Evolutionary conservation across 2,329 filamentous ascomycete genomes (phyloP).

Genomic region (Catunica adiposa): DNA sequence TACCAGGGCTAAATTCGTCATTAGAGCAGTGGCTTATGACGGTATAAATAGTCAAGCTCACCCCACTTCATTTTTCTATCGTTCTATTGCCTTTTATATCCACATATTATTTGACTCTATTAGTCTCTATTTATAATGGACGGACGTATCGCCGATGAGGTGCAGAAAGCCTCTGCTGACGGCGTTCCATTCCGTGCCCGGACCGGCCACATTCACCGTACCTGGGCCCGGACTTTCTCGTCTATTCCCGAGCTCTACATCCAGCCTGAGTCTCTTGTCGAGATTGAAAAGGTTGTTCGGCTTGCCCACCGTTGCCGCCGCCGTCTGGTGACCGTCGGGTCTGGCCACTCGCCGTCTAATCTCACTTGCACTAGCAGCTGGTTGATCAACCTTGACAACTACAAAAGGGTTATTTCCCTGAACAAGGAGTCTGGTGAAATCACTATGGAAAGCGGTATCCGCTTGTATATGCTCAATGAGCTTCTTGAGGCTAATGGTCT

Average conservation of each 20-base stretch:
- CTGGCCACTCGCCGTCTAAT: slow-evolving; percentile 79
- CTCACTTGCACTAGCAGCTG: slow-evolving; percentile 86
- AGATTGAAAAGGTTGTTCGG: slow-evolving; percentile 69
- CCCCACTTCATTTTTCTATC: neutral
- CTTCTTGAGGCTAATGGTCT: slow-evolving; percentile 60
- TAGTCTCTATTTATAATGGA: slow-evolving; percentile 1
- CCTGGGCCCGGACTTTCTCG: slow-evolving; percentile 88
- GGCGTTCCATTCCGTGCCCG: slow-evolving; percentile 58
- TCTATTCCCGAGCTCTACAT: slow-evolving; percentile 83
- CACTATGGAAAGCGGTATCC: slow-evolving; percentile 75
- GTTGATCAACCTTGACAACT: slow-evolving; percentile 85
- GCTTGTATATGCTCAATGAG: slow-evolving; percentile 56
- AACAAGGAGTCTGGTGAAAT: slow-evolving; percentile 50
- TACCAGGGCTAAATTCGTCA: neutral
- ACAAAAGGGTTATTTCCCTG: slow-evolving; percentile 54
- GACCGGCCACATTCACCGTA: slow-evolving; percentile 61
- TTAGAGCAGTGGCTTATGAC: too few relatives aligned
- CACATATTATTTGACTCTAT: neutral
- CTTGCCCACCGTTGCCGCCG: slow-evolving; percentile 68
- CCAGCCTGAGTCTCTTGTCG: slow-evolving; percentile 58
- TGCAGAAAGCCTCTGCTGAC: slow-evolving; percentile 13
- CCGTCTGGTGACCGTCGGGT: slow-evolving; percentile 73
- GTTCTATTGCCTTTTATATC: neutral
- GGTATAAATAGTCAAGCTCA: neutral
- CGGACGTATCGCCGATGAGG: slow-evolving; percentile 7